Conservation (phyloP, 208 protist species). For the Balamuthia mandrillaris region DNA sequence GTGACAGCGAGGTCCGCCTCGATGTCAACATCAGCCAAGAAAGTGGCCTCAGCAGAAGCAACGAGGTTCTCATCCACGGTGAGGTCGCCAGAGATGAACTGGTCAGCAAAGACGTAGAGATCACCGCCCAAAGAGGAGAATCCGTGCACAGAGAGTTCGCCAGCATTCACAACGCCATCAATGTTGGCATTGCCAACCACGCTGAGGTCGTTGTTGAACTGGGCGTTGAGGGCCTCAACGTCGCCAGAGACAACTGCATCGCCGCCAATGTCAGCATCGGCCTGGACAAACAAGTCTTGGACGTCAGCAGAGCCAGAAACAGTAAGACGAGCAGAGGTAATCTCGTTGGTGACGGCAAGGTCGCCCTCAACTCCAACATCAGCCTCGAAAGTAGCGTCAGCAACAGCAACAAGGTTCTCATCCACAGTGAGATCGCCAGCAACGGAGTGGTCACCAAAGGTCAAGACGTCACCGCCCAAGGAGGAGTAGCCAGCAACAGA, state of each 20-base stretch:
- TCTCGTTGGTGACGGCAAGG: not conserved
- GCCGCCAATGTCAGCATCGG: not conserved
- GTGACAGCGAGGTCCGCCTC: constrained; percentile 3
- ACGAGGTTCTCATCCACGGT: not conserved
- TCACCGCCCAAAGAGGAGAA: not conserved
- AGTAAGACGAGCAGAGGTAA: not conserved
- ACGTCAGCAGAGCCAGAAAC: not conserved
- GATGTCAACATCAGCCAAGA: not conserved
- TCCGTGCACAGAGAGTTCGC: not conserved
- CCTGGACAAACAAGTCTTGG: not conserved
- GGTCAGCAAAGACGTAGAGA: not conserved
- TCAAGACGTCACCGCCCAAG: not conserved
- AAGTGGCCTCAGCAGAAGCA: not conserved
- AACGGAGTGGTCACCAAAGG: not conserved
- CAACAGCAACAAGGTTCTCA: not conserved
- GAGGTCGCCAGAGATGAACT: not conserved
- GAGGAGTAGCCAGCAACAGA: not conserved
- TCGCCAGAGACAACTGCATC: not conserved
- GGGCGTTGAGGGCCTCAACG: not conserved
- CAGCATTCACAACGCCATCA: not conserved
- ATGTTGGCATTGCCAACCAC: not conserved
- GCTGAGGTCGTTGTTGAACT: not conserved
- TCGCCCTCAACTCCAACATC: not conserved
- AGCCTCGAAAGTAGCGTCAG: not conserved
- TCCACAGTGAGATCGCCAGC: not conserved